Evolutionary conservation across 176 grass and related monocot genomes (phyloP).

Genomic region (Oryza rufipogon): DNA sequence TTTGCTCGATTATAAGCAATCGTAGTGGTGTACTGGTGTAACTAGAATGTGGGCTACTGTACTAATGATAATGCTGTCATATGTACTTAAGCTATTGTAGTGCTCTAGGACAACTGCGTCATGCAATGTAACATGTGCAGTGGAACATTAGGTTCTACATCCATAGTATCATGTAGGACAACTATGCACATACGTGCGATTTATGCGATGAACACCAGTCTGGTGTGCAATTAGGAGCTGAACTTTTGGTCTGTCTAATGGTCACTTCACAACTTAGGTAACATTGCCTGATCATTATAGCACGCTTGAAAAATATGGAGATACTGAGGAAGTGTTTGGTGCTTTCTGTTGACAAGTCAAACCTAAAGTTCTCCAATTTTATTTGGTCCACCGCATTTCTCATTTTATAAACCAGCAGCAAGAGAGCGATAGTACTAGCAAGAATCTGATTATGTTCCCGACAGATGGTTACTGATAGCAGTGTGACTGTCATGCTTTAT

Average conservation of each 20-base stretch:
- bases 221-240: constrained; percentile 5
- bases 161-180: background rate
- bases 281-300: background rate
- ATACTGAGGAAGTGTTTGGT: constrained; percentile 7
- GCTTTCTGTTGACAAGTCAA: background rate
- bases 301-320: background rate
- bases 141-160: constrained; percentile 11
- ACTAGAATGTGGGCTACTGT: background rate
- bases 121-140: background rate
- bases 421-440: background rate
- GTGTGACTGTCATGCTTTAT: background rate
- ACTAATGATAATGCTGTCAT: background rate
- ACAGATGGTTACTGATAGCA: background rate
- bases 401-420: background rate
- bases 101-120: background rate
- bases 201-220: constrained; percentile 4
- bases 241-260: background rate
- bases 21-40: background rate
- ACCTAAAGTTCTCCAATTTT: constrained; percentile 1
- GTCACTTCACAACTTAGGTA: background rate
- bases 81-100: background rate
- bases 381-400: background rate
- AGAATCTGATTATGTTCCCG: background rate
- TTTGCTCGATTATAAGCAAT: background rate
- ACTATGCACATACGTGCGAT: constrained; percentile 1